These are phyloP conservation scores for Plasmodium ovale DNA, from an alignment of 169 alveolate genomes.

Conservation along the genomic window DNA sequence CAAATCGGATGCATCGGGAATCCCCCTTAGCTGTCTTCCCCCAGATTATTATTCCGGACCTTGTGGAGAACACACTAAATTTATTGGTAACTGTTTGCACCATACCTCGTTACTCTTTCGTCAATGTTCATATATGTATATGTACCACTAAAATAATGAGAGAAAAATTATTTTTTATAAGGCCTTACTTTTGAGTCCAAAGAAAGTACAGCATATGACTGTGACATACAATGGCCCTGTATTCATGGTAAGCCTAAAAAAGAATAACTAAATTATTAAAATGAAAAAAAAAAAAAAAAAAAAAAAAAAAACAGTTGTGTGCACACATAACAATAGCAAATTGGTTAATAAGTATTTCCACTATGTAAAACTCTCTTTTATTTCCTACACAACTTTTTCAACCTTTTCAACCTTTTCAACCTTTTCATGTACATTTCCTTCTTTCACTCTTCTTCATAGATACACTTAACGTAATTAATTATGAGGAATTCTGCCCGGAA, in stretches of 20 bases:
- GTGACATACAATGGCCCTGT: slow-evolving; percentile 65
- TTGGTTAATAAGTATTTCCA: background rate
- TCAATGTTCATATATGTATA: background rate
- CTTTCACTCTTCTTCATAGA: background rate
- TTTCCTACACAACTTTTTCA: background rate
- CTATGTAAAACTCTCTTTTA: background rate
- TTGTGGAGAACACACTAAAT: slow-evolving; percentile 53
- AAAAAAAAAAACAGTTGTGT: background rate
- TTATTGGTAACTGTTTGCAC: slow-evolving; percentile 14
- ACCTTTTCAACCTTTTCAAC: background rate
- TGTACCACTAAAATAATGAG: background rate
- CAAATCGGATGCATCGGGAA: slow-evolving; percentile 57
- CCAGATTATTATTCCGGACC: slow-evolving; percentile 53
- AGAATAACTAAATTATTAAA: background rate
- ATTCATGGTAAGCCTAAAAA: slow-evolving; percentile 19
- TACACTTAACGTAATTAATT: slow-evolving; percentile 8
- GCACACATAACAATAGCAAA: background rate
- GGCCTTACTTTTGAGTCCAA: slow-evolving; percentile 13
- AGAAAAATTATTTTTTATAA: no score
- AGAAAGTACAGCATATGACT: slow-evolving; percentile 50
- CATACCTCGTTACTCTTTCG: background rate
- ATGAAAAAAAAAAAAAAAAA: background rate
- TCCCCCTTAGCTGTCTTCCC: slow-evolving; percentile 34
- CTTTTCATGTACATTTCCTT: background rate
- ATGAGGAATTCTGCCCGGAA: slow-evolving; percentile 53